Evolutionary conservation across 1,284 basidiomycete genomes (phyloP).

Genomic region (Meira miltonrushii): DNA sequence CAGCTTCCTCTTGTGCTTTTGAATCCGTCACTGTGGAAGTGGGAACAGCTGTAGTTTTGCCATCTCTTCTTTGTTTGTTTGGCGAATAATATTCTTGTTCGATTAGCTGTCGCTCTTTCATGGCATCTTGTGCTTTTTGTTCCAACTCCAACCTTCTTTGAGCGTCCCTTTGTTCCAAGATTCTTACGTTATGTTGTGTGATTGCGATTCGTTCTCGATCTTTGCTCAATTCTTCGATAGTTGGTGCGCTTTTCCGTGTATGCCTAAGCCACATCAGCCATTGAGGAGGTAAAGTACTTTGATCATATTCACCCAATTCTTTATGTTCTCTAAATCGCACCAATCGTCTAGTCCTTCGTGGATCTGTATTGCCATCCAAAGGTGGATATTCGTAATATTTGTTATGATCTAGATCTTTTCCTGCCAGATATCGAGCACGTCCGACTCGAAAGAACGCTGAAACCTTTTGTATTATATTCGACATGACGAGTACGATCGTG

Average conservation of each 20-base stretch:
- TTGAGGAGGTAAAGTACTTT: constrained; percentile 40
- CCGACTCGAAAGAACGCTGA: constrained; percentile 32
- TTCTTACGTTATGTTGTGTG: constrained; percentile 19
- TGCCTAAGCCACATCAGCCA: constrained; percentile 50
- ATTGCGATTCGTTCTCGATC: constrained; percentile 17
- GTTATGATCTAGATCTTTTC: constrained; percentile 39
- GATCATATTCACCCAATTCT: constrained; percentile 39
- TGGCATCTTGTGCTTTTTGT: background rate
- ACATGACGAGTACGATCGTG: too few relatives aligned
- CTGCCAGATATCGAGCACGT: constrained; percentile 33
- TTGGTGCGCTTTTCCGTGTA: constrained; percentile 32
- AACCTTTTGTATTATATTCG: background rate
- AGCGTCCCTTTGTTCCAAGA: constrained; percentile 9
- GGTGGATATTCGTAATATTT: constrained; percentile 42
- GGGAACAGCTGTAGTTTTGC: background rate
- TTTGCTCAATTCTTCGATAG: constrained; percentile 24
- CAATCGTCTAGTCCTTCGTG: constrained; percentile 32
- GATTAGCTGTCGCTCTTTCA: background rate
- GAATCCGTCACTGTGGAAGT: constrained; percentile 2
- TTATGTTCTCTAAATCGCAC: constrained; percentile 30
- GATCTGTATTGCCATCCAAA: constrained; percentile 32
- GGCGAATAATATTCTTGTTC: background rate
- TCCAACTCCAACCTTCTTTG: background rate
- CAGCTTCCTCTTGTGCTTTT: background rate
- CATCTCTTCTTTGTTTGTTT: background rate